phyloP scores from a whole-genome alignment of 192 early-diverging fungal genomes.

The Entomortierella parvispora region DNA sequence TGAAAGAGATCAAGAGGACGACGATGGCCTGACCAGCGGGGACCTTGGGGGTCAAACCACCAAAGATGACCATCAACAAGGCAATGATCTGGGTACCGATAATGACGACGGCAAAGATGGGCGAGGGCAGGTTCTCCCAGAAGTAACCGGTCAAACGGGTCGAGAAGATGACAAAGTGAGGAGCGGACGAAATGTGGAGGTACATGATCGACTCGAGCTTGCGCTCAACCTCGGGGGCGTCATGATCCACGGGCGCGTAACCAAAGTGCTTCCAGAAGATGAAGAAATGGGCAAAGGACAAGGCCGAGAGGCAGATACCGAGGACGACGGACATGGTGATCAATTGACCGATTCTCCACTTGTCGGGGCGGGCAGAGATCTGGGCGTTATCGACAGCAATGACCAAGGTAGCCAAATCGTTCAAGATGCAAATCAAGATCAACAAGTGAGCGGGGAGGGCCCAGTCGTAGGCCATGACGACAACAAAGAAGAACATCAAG shows the following conservation, averaged over 20 bases:
- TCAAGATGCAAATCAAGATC: conserved; percentile 86
- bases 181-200: conserved; percentile 82
- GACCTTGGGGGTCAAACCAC: conserved; percentile 62
- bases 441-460: conserved; percentile 79
- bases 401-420: conserved; percentile 87
- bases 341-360: conserved; percentile 91
- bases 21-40: conserved; percentile 73
- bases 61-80: conserved; percentile 76
- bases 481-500: conserved; percentile 91
- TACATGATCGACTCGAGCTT: conserved; percentile 88
- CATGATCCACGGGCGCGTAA: conserved; percentile 56
- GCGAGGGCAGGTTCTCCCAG: conserved; percentile 81
- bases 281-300: conserved; percentile 85
- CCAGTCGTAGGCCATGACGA: conserved; percentile 84
- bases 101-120: conserved; percentile 76
- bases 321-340: conserved; percentile 80
- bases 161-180: conserved; percentile 92
- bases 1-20: conserved; percentile 74
- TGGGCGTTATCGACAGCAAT: conserved; percentile 90
- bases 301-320: conserved; percentile 72
- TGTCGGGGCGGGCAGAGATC: conserved; percentile 88
- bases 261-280: conserved; percentile 71
- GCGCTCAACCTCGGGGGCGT: conserved; percentile 30
- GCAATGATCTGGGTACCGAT: conserved; percentile 89
- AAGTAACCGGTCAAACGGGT: conserved; percentile 82